phyloP scores from a whole-genome alignment of 2,329 filamentous ascomycete genomes.

The Sarocladiaceae sp. region DNA sequence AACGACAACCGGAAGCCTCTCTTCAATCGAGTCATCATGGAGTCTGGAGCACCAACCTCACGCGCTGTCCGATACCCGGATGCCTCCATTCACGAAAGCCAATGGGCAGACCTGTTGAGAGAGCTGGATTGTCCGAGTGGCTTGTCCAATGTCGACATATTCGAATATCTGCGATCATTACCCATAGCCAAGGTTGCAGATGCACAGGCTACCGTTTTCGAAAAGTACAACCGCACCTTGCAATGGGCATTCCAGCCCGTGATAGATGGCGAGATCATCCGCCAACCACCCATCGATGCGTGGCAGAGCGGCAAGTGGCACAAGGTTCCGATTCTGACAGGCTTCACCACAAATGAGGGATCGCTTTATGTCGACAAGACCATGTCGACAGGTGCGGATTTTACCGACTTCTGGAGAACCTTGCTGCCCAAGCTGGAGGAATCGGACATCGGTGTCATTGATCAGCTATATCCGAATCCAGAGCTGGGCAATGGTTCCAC shows the following conservation, averaged over 20 bases:
- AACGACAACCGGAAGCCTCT: constrained; percentile 34
- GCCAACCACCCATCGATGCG: constrained; percentile 51
- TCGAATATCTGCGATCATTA: constrained; percentile 44
- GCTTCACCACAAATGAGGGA: constrained; percentile 68
- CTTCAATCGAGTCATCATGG: constrained; percentile 50
- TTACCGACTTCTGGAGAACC: constrained; percentile 54
- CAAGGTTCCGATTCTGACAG: constrained; percentile 52
- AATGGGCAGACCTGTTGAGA: constrained; percentile 36
- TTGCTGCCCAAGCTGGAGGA: constrained; percentile 54
- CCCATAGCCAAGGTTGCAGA: constrained; percentile 25
- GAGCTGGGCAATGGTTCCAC: constrained; percentile 22
- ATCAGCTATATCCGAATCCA: constrained; percentile 59
- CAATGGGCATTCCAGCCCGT: constrained; percentile 67
- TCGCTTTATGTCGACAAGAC: constrained; percentile 55
- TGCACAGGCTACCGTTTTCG: constrained; percentile 37
- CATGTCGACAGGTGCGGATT: constrained; percentile 43
- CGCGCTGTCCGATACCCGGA: constrained; percentile 51
- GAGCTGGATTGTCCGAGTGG: constrained; percentile 15
- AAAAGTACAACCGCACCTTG: constrained; percentile 38
- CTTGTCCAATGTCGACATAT: constrained; percentile 24
- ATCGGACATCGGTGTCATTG: constrained; percentile 49
- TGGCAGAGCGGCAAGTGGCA: constrained; percentile 37
- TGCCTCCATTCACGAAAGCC: constrained; percentile 51
- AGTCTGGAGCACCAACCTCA: constrained; percentile 51
- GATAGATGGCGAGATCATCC: constrained; percentile 57